Evolutionary conservation across 2,329 filamentous ascomycete genomes (phyloP).

Genomic region (Herpotrichia juniperi): DNA sequence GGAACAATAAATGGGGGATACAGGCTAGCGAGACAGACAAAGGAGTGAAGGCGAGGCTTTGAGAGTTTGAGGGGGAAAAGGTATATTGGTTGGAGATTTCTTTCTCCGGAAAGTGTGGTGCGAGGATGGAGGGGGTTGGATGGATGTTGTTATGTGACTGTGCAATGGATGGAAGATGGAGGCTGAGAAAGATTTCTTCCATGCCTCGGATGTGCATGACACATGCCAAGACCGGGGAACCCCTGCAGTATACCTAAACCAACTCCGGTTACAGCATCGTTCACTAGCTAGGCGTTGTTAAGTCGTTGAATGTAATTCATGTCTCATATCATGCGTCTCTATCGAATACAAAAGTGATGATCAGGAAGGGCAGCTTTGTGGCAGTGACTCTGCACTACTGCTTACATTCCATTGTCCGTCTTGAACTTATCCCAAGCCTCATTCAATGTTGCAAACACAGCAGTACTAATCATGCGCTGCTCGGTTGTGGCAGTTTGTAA

Average conservation of each 20-base stretch:
- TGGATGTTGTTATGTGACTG: neutral
- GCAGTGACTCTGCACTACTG: neutral
- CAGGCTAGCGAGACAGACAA: too few species aligned
- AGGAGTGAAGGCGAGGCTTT: too few species aligned
- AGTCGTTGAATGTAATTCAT: neutral
- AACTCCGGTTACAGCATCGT: neutral
- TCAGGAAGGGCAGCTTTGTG: neutral
- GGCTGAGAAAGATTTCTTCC: neutral
- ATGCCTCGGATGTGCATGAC: too few species aligned
- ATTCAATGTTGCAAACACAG: conserved; percentile 69
- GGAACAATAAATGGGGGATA: too few species aligned
- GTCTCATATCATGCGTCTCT: neutral
- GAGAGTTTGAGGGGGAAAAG: too few species aligned
- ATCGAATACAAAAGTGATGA: neutral
- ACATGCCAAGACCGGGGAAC: neutral
- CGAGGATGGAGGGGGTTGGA: neutral
- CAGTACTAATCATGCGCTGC: conserved; percentile 69
- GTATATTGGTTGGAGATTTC: too few species aligned
- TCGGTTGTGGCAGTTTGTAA: conserved; percentile 69
- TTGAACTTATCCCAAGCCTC: conserved; percentile 75
- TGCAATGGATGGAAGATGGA: too few species aligned
- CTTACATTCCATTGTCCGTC: conserved; percentile 63
- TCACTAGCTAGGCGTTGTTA: neutral
- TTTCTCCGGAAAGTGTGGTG: neutral
- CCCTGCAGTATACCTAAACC: neutral